Base-by-base conservation (phyloP, 2,329 filamentous ascomycete genomes). In the Trichoderma semiorbis region DNA sequence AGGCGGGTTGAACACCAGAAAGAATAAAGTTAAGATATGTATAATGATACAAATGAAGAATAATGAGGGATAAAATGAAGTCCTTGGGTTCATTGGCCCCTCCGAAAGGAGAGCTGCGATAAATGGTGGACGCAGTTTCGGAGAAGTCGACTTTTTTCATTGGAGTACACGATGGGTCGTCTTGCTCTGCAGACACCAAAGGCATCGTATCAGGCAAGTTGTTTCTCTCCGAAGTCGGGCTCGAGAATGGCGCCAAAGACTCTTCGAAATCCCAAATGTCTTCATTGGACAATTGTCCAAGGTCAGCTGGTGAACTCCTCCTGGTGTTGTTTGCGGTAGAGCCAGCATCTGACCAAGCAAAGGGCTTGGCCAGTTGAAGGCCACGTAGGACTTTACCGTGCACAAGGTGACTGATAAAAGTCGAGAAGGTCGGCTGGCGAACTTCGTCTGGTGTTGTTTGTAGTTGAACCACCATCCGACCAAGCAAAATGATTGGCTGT, bases 91-190 rank as follows among this genome's bases (percentile, higher is more conserved):
- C 53, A 53, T 75, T 68, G 30, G 70, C 14, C 12, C 36, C 39
- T 55, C 14, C 2, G 34, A 75, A 65, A 4, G 80, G 79, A 11
- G 67, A 14, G 14, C 73, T 39, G n/a, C 74, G 76, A 47, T 72
- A 72, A 28, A 74, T 55, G 3, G 80, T 80, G 5, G 80, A 80
- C 14, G 79, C 79, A 24, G 80, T 81, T 67, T 81, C 80, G 1
- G 80, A 81, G 28, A 81, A 79, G 55, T 81, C 80, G 7, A 80
- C 62, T 16, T 34, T 55, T n/a, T n/a, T 26, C 5, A 18, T 57
- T 28, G 30, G 39, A 5, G 26, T 43, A 4, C 16, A 16, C 16
- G 64, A 24, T 3, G 14, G 7, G 2, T 55, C 55, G 36, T 39
- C 36, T 39, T 5, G 26, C 14, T 30, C 21, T 16, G 14, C 18